Evolutionary conservation across 1,139 yeast species (phyloP), one percentile per base, ranked within the genome.

Genomic region (Pichia sp.): DNA sequence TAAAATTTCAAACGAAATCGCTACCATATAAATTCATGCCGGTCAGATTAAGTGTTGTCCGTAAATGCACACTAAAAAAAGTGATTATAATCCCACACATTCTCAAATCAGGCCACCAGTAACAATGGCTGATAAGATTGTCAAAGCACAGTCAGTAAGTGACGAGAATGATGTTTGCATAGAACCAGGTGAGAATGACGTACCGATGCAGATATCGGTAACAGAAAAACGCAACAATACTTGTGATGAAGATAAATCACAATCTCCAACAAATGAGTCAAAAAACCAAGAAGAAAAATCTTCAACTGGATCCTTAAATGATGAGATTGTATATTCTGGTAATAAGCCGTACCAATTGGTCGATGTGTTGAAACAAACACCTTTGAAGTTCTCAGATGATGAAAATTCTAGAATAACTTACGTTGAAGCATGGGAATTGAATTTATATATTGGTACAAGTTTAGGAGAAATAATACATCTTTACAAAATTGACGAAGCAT

Each of bases 401-500:
- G 60, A 48, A 59, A 63, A 10, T 59, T 48, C 50, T 2, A 40
- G 23, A 29, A 68, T 73, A 29, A 71, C 81, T 0, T 66, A 74
- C 41, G 60, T 82, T 25, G 80, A 80, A 44, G 69, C 84, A 7
- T 76, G 74, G 66, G 75, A 75, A 22, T 61, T 80, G 44, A 85
- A 86, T 57, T 58, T 90, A 10, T 87, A 86, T 57, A 62, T 89
- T 20, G 96, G 97, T 1, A 86, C 96, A 0, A 66, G 74, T 4
- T 56, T 59, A 3, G 96, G 96, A 2, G 83, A 80, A 49, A 65
- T 90, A 16, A 68, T 86, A 27, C 96, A 87, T 57, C 82, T 78
- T 61, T 83, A 82, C 56, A 72, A 74, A 53, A 70, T 86, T 47
- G 84, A 80, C 43, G 79, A 73, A 51, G 73, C 74, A 11, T 57